Percentiles rank a stretch among this genome's conserved stretches.
These are phyloP conservation scores for Chaetomiaceae sp. DNA, from an alignment of 2,329 filamentous ascomycete genomes.

Conservation along the genomic window DNA sequence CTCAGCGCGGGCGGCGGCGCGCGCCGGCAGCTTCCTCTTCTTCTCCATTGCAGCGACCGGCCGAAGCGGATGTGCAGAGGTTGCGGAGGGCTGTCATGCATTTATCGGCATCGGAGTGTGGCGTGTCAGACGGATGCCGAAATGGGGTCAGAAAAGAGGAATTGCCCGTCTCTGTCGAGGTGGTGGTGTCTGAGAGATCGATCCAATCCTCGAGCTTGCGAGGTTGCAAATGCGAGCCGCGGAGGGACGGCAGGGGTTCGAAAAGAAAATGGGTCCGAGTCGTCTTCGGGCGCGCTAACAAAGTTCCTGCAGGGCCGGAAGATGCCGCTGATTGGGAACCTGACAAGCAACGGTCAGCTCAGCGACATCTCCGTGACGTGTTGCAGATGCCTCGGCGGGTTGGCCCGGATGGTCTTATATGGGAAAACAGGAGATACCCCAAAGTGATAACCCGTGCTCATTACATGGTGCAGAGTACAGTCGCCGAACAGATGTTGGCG, in stretches of 20 bases:
- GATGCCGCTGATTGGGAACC: constrained; percentile 9
- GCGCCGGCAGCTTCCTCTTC: constrained; percentile 61
- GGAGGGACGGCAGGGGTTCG: constrained; percentile 11
- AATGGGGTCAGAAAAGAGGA: neutral
- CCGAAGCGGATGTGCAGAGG: constrained; percentile 20
- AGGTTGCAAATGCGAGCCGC: constrained; percentile 7
- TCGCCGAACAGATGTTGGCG: no score
- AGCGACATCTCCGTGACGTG: neutral
- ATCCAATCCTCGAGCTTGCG: neutral
- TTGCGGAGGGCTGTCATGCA: constrained; percentile 21
- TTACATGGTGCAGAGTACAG: no score
- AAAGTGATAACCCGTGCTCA: no score
- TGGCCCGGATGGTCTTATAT: no score
- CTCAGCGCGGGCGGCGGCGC: constrained; percentile 58
- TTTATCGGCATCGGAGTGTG: constrained; percentile 19
- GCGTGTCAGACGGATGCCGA: neutral
- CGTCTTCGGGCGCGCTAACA: constrained; percentile 1
- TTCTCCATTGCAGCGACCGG: constrained; percentile 49
- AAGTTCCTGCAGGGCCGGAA: neutral
- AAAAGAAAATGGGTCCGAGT: constrained; percentile 23
- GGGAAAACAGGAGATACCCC: no score
- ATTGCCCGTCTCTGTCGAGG: neutral
- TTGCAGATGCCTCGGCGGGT: no score
- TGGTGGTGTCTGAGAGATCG: neutral
- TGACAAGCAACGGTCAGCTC: neutral